Conservation (phyloP, 139 green algal species). For the Ettlia oleoabundans region DNA sequence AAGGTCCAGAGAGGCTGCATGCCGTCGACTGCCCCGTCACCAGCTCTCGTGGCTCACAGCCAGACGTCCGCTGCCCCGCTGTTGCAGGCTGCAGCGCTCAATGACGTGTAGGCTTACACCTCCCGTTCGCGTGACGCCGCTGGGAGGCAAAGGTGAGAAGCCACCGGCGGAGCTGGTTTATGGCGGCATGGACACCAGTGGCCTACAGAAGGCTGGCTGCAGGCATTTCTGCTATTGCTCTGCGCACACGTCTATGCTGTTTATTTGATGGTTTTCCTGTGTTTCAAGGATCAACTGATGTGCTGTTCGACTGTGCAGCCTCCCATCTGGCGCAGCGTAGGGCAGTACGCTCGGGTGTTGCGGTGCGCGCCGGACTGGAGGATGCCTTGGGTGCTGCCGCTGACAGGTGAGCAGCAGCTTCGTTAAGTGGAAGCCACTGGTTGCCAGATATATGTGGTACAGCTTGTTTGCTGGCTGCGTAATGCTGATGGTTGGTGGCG, state of each 20-base stretch:
- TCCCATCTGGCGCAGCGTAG: neutral
- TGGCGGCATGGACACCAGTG: too few species aligned
- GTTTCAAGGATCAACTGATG: too few species aligned
- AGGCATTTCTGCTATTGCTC: too few species aligned
- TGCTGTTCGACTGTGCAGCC: neutral
- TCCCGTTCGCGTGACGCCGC: neutral
- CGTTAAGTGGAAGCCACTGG: too few species aligned
- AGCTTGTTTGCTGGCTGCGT: too few species aligned
- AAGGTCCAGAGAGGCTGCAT: slow-evolving; percentile 7
- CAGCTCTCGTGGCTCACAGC: neutral
- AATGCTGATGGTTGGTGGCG: too few species aligned
- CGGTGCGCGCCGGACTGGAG: slow-evolving; percentile 16
- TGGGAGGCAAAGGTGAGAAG: slow-evolving; percentile 1
- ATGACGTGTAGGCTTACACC: neutral
- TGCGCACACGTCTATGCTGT: too few species aligned
- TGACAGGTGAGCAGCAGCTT: too few species aligned
- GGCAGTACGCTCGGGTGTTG: neutral
- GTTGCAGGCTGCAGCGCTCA: neutral
- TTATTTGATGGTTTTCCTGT: too few species aligned
- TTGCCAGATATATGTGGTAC: too few species aligned
- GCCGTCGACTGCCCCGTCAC: slow-evolving; percentile 1
- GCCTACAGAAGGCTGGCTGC: too few species aligned
- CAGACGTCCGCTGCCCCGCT: neutral
- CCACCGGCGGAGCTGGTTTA: too few species aligned
- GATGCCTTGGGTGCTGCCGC: neutral